phyloP scores from a whole-genome alignment of 805 yeast genomes.

The Deakozyma indianensis region DNA sequence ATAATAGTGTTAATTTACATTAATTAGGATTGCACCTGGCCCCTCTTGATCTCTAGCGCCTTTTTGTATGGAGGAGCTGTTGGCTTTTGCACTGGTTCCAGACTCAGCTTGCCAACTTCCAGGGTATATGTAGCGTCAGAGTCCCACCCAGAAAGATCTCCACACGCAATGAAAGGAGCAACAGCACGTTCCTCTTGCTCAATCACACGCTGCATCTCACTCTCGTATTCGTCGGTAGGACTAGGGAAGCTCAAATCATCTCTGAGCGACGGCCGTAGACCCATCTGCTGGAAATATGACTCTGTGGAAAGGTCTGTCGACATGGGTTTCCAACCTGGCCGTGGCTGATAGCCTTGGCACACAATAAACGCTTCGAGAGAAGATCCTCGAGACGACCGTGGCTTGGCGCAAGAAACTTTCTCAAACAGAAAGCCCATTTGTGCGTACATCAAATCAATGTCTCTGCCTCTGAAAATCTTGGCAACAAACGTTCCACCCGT shows the following conservation, averaged over 20 bases:
- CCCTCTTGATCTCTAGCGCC: conserved; percentile 74
- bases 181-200: conserved; percentile 48
- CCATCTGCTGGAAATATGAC: conserved; percentile 56
- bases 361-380: conserved; percentile 90
- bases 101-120: conserved; percentile 31
- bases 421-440: conserved; percentile 80
- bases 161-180: conserved; percentile 93
- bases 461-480: conserved; percentile 91
- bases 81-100: conserved; percentile 91
- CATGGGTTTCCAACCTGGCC: conserved; percentile 68
- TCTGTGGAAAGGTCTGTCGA: conserved; percentile 42
- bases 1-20: conserved; percentile 1
- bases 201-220: conserved; percentile 4
- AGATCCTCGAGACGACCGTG: conserved; percentile 88
- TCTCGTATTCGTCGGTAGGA: conserved; percentile 18
- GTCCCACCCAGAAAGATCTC: conserved; percentile 76
- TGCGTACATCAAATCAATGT: conserved; percentile 85
- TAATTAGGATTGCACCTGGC: background rate
- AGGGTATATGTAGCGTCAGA: conserved; percentile 84
- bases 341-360: conserved; percentile 75
- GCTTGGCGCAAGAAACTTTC: conserved; percentile 86
- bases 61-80: conserved; percentile 94
- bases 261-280: conserved; percentile 14
- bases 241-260: background rate
- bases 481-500: conserved; percentile 93